Conservation (phyloP, 345 rosid species). For the Mercurialis annua region DNA sequence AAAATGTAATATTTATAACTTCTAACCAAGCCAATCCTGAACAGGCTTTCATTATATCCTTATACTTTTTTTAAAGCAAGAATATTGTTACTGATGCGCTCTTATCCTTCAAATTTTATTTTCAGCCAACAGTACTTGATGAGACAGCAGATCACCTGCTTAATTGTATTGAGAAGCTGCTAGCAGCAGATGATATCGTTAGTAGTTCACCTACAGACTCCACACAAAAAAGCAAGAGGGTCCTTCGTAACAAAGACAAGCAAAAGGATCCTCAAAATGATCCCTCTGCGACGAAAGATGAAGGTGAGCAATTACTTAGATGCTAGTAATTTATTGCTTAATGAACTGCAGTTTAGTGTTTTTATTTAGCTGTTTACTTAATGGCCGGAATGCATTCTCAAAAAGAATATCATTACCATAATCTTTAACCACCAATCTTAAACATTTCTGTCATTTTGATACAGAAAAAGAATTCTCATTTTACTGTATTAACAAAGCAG, state of each 20-base stretch:
- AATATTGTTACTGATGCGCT: neutral
- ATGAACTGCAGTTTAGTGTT: slow-evolving; percentile 1
- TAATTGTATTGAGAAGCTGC: slow-evolving; percentile 53
- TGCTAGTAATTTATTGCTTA: slow-evolving; percentile 7
- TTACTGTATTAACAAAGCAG: slow-evolving; percentile 1
- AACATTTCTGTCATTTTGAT: neutral
- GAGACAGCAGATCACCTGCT: slow-evolving; percentile 67
- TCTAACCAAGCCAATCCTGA: no score
- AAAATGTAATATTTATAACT: no score
- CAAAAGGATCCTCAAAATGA: slow-evolving; percentile 26
- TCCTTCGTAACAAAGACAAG: slow-evolving; percentile 22
- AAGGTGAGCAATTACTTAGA: slow-evolving; percentile 42
- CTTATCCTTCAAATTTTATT: slow-evolving; percentile 3
- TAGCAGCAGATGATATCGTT: slow-evolving; percentile 34
- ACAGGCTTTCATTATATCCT: neutral
- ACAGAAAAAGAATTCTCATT: neutral
- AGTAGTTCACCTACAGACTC: slow-evolving; percentile 21
- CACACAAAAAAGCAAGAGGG: slow-evolving; percentile 22
- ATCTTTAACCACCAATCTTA: neutral
- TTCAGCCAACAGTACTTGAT: slow-evolving; percentile 44
- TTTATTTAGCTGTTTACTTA: no score
- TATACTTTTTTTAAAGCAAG: neutral
- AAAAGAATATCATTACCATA: neutral
- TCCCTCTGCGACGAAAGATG: slow-evolving; percentile 25
- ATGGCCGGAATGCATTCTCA: neutral